These are phyloP conservation scores for Pythium apleroticum DNA, from an alignment of 352 stramenopile species.

Conservation along the genomic window DNA sequence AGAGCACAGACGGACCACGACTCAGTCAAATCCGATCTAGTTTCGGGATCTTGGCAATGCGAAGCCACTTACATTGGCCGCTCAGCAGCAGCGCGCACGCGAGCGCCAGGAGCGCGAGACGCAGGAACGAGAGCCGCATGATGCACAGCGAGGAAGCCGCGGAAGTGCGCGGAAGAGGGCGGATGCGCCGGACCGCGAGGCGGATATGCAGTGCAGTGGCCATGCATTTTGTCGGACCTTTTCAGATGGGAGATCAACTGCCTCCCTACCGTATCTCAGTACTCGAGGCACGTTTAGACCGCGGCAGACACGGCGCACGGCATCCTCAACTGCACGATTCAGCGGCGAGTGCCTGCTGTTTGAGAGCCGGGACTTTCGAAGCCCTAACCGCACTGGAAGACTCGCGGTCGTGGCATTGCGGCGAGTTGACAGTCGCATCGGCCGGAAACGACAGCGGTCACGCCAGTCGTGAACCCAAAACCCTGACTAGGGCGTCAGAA, in stretches of 20 bases:
- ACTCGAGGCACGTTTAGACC: neutral
- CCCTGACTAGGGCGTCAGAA: neutral
- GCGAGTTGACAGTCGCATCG: neutral
- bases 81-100: neutral
- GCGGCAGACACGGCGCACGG: neutral
- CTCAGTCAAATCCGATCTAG: neutral
- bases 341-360: neutral
- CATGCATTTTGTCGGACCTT: neutral
- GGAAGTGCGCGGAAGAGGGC: neutral
- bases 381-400: neutral
- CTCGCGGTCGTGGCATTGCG: neutral
- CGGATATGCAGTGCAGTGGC: neutral
- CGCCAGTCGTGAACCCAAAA: neutral
- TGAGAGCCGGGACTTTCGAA: neutral
- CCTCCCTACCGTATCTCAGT: neutral
- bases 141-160: neutral
- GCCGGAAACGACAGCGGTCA: neutral
- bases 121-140: neutral
- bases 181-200: neutral
- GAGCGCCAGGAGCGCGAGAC: neutral
- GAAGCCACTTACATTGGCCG: neutral
- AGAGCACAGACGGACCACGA: slow-evolving; percentile 2
- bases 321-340: neutral
- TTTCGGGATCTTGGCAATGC: neutral
- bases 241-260: neutral